A percentile compares a stretch with the other conserved stretches of the same genome.
Evolutionary conservation across 768 basidiomycete genomes (phyloP).

Genomic region (Naematelia encephala): DNA sequence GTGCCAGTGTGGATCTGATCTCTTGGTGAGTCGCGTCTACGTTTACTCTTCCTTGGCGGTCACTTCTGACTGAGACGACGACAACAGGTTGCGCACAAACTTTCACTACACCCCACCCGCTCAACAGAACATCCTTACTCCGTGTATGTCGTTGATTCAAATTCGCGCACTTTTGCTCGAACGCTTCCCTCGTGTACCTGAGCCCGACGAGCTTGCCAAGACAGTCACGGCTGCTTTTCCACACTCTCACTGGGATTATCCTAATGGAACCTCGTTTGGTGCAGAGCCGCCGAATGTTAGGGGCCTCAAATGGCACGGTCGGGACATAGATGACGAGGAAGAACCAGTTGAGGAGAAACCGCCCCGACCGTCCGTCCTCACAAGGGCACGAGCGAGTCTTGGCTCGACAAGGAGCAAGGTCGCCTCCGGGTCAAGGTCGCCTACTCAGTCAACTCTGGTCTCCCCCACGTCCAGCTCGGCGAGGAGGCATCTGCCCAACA

Average conservation of each 20-base stretch:
- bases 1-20: constrained; percentile 40
- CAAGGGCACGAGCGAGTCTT: background rate
- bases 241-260: constrained; percentile 32
- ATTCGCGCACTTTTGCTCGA: constrained; percentile 37
- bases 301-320: constrained; percentile 40
- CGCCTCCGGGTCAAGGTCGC: constrained; percentile 1
- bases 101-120: constrained; percentile 39
- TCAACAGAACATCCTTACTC: constrained; percentile 25
- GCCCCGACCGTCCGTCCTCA: background rate
- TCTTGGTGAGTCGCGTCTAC: constrained; percentile 43
- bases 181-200: constrained; percentile 40
- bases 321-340: constrained; percentile 22
- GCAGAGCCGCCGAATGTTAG: constrained; percentile 36
- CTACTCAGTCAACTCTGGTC: constrained; percentile 36
- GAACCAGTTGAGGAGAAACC: constrained; percentile 3
- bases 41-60: too few relatives aligned
- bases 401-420: background rate
- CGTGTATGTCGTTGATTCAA: constrained; percentile 36
- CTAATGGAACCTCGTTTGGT: constrained; percentile 15
- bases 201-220: constrained; percentile 34
- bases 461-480: constrained; percentile 36
- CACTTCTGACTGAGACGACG: background rate
- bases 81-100: constrained; percentile 36
- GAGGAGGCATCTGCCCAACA: constrained; percentile 26
- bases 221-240: constrained; percentile 41